Conservation (phyloP, 2,329 filamentous ascomycete genomes). For the Paracamarosporium sp. region DNA sequence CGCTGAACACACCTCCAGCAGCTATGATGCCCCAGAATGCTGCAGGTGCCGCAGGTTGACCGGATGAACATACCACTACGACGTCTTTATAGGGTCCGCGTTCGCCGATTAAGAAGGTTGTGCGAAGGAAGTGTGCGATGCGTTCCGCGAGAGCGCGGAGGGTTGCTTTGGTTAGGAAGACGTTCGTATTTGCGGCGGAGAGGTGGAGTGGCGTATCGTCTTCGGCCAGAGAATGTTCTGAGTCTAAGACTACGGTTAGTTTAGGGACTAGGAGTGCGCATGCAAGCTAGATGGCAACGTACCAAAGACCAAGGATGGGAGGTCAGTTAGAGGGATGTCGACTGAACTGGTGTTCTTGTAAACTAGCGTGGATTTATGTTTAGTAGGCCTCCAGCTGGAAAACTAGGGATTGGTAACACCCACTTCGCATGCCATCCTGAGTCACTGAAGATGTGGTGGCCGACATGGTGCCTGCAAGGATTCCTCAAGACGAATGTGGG, state of each 20-base stretch:
- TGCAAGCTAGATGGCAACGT: not conserved
- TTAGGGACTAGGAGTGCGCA: not conserved
- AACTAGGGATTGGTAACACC: not conserved
- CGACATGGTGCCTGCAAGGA: constrained; percentile 1
- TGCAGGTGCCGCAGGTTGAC: constrained; percentile 59
- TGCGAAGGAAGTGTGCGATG: constrained; percentile 61
- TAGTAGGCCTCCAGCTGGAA: too few relatives aligned
- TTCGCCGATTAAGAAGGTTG: constrained; percentile 57
- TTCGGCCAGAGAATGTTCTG: constrained; percentile 34
- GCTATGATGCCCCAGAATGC: constrained; percentile 64
- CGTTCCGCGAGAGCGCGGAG: constrained; percentile 56
- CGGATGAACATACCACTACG: constrained; percentile 61
- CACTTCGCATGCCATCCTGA: constrained; percentile 3
- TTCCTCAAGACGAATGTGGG: not conserved
- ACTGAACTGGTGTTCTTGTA: constrained; percentile 20
- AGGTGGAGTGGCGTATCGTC: constrained; percentile 62
- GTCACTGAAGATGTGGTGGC: not conserved
- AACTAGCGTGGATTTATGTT: too few relatives aligned
- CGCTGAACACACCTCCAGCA: constrained; percentile 65
- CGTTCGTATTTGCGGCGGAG: constrained; percentile 61
- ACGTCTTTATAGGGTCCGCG: constrained; percentile 55
- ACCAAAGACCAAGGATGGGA: constrained; percentile 45
- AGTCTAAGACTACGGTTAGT: constrained; percentile 10
- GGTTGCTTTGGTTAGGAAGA: constrained; percentile 60
- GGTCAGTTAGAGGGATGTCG: constrained; percentile 35